Evolutionary conservation across 2,329 filamentous ascomycete genomes (phyloP), one percentile per base, ranked within the genome.

Genomic region (Pyrenophora seminiperda): DNA sequence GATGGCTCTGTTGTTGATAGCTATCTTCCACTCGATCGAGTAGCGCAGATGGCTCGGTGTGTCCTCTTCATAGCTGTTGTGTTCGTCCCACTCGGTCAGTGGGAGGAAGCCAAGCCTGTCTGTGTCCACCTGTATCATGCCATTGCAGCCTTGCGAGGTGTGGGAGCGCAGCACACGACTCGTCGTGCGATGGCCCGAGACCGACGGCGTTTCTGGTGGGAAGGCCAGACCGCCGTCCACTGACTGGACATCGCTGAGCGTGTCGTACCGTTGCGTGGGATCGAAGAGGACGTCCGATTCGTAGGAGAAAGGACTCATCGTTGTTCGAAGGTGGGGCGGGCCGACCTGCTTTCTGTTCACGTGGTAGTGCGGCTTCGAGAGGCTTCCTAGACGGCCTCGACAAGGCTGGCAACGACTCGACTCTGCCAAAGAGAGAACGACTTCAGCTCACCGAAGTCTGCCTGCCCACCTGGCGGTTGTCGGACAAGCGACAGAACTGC

Each of bases 11-110:
- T 56, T 59, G 22, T 67, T 65, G 3, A 61, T 29, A 17, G 41
- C 45, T 10, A 65, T 39, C 33, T 66, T 65, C 63, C 54, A 67
- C 38, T 63, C 53, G 30, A 66, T 59, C 17, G 56, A 60, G 48
- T 66, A 67, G 47, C 62, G 58, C 22, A 69, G 59, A 41, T 51
- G 63, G 40, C 39, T 63, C 20, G 53, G 61, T 13, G 31, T 17
- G 3, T 58, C 50, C 32, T 62, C 47, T 33, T 59, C 41, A 36
- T 63, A 63, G 13, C n/a, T 52, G 7, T 51, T 34, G 34, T 54
- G 14, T 41, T 51, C 29, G 30, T 62, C 37, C 59, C 55, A 58
- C 41, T 54, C 34, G 22, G 40, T 44, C 15, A 53, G 40, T 6
- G 14, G 7, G 14, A 47, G 49, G 9, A 52, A 39, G 10, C 24